A percentile compares a stretch with the other conserved stretches of the same genome.
phyloP scores from a whole-genome alignment of 2,329 filamentous ascomycete species.

The Aspergillus tamarii region DNA sequence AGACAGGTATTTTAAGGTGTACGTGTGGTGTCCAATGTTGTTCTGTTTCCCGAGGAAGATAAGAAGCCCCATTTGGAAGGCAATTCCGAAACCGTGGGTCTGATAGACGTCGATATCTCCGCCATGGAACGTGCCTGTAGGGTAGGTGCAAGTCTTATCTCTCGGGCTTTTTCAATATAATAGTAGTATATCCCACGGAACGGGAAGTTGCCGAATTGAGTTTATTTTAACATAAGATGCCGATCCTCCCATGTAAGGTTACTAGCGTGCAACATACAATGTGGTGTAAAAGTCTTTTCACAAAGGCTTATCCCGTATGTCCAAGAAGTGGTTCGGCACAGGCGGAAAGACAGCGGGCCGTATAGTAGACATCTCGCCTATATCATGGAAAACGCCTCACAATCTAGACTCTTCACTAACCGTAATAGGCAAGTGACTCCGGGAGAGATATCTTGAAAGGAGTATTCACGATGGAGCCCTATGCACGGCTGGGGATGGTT shows the following conservation, averaged over 20 bases:
- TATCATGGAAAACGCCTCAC: background rate
- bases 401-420: background rate
- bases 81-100: background rate
- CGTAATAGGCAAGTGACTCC: background rate
- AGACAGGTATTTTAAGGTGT: no score
- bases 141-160: background rate
- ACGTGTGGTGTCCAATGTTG: background rate
- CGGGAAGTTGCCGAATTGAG: background rate
- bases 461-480: background rate
- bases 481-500: background rate
- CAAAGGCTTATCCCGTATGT: no score
- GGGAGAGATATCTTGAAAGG: background rate
- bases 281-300: no score
- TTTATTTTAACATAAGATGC: no score
- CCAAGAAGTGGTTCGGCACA: no score
- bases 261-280: no score
- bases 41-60: background rate
- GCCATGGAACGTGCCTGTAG: background rate
- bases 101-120: background rate
- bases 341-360: no score
- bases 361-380: no score
- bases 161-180: background rate
- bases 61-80: background rate
- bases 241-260: no score
- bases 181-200: no score